phyloP scores from a whole-genome alignment of 176 grass and related monocot species.

The Dendrocalamus sinicus region DNA sequence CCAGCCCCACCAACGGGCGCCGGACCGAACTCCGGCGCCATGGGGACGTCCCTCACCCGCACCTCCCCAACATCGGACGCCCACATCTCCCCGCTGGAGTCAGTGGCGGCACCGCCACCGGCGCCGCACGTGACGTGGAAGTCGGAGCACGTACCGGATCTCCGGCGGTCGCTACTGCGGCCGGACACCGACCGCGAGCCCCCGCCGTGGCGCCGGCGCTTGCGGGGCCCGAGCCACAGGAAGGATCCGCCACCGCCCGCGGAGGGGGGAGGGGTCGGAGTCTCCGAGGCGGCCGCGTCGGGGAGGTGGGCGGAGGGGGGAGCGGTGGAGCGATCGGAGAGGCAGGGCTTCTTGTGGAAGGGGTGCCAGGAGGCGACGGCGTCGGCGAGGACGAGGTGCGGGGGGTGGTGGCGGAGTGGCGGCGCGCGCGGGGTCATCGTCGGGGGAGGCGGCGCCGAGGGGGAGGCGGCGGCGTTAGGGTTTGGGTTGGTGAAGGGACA shows the following conservation, averaged over 20 bases:
- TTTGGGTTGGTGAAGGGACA: slow-evolving; percentile 15
- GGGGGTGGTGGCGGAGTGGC: slow-evolving; percentile 48
- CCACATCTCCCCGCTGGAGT: slow-evolving; percentile 89
- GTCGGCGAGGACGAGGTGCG: slow-evolving; percentile 52
- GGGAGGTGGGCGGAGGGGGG: slow-evolving; percentile 47
- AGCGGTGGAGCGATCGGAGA: slow-evolving; percentile 68
- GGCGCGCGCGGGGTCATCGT: slow-evolving; percentile 47
- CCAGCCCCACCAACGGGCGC: slow-evolving; percentile 37
- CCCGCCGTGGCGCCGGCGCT: slow-evolving; percentile 63
- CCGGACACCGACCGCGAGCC: slow-evolving; percentile 74
- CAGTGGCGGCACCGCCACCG: slow-evolving; percentile 67
- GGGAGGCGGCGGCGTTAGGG: slow-evolving; percentile 20
- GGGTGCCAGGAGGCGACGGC: slow-evolving; percentile 54
- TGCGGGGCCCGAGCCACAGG: slow-evolving; percentile 63
- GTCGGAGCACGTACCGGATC: slow-evolving; percentile 82
- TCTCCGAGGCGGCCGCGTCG: slow-evolving; percentile 42
- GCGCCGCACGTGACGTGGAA: slow-evolving; percentile 65
- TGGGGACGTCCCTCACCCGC: slow-evolving; percentile 71
- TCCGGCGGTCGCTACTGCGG: slow-evolving; percentile 76
- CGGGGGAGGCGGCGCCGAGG: neutral
- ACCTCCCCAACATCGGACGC: slow-evolving; percentile 77
- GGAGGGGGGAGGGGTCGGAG: slow-evolving; percentile 48
- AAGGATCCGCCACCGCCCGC: slow-evolving; percentile 57
- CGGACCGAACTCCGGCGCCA: slow-evolving; percentile 46
- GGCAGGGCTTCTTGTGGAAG: slow-evolving; percentile 77